Base-by-base conservation (phyloP, 1,139 yeast species). In the Lizanozyma gosingica region DNA sequence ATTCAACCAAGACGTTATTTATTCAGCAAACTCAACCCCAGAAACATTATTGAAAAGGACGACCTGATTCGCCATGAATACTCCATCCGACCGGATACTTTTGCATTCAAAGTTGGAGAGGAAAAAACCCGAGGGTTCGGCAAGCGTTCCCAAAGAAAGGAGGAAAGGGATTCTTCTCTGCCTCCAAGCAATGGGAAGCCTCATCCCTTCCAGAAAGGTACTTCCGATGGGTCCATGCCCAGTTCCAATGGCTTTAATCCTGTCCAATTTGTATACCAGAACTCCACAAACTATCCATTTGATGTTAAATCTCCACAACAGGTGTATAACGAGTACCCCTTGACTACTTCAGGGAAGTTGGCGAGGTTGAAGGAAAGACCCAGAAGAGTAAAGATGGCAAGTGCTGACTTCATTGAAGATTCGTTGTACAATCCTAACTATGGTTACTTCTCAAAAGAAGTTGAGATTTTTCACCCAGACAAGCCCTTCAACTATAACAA, bases 381-480 rank as follows among this genome's bases (percentile, higher is more conserved):
- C 0, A 64, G 55, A 33, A 69, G 73, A 35, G 76, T 78, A 2
- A 80, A 83, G 53, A 81, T 86, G 90, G 62, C 81, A 27, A 65
- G 81, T 0, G 67, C 85, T 14, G 95, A 85, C 52, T 87, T 83
- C 57, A 86, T 86, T 43, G 95, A 86, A 50, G 95, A 86, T 55
- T 81, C 94, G 15, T 63, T 86, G 50, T 86, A 86, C 56, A 83
- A 87, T 56, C 88, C 94, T 0, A 54, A 71, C 46, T 87, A 86
- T 55, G 95, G 95, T 0, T 87, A 86, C 57, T 86, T 86, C 54
- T 71, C 88, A 1, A 76, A 78, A 52, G 82, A 83, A 52, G 92
- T 83, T 17, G 86, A 83, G 50, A 83, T 86, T 48, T 85, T 82
- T 60, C 88, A 68, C 57, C 76, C 77, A 0, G 75, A 70, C 17